Percentiles rank a stretch among this genome's conserved stretches.
These are phyloP conservation scores for Camelina neglecta DNA, from an alignment of 345 rosid genomes.

Conservation along the genomic window DNA sequence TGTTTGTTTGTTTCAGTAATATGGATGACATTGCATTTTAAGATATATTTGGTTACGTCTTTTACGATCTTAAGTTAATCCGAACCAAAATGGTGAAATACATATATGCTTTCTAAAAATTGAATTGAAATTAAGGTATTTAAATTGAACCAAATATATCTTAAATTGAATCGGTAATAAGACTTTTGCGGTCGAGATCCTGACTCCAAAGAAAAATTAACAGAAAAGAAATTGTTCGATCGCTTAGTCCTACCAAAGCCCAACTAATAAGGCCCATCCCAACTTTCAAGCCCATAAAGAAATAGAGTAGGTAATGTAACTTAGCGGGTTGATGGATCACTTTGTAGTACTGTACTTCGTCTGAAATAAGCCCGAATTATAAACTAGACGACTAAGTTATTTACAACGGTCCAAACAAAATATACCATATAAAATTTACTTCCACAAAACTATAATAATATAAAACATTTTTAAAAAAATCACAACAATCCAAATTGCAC, in stretches of 20 bases:
- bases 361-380: not conserved
- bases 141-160: too few relatives aligned
- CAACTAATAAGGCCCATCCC: not conserved
- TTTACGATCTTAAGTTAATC: too few relatives aligned
- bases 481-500: conserved; percentile 37
- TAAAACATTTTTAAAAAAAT: not conserved
- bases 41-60: too few relatives aligned
- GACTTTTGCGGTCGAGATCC: not conserved
- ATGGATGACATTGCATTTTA: not conserved
- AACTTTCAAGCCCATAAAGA: not conserved
- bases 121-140: too few relatives aligned
- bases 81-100: too few relatives aligned
- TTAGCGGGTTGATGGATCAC: too few relatives aligned
- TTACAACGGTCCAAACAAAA: conserved; percentile 16
- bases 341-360: not conserved
- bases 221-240: too few relatives aligned
- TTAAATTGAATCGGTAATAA: not conserved
- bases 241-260: not conserved
- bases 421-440: conserved; percentile 7
- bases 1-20: not conserved
- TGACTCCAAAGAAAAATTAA: not conserved
- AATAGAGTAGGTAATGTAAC: not conserved
- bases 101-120: too few relatives aligned
- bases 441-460: conserved; percentile 1
- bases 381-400: not conserved